These are phyloP conservation scores for Thelonectria blattea DNA, from an alignment of 2,329 filamentous ascomycete genomes.

Conservation along the genomic window DNA sequence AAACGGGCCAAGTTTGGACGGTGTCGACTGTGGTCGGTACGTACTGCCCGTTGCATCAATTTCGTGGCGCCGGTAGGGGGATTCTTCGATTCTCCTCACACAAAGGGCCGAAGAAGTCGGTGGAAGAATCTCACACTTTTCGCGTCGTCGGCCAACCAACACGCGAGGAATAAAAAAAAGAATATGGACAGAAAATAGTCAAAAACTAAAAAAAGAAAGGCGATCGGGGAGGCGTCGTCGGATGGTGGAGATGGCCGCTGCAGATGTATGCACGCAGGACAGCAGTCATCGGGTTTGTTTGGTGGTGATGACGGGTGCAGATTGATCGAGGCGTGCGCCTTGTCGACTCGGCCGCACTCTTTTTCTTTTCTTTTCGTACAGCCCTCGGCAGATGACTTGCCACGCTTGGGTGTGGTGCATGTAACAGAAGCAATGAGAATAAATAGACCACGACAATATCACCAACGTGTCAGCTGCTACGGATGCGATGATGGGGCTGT, in stretches of 20 bases:
- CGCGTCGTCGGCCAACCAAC: not conserved
- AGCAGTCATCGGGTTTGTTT: not conserved
- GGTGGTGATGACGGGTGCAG: not conserved
- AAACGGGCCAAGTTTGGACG: constrained; percentile 7
- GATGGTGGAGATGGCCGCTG: constrained; percentile 4
- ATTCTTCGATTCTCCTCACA: too few relatives aligned
- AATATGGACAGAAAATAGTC: not conserved
- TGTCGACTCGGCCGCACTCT: too few relatives aligned
- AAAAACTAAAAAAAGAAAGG: constrained; percentile 2
- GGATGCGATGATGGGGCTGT: not conserved
- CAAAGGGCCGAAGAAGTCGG: too few relatives aligned
- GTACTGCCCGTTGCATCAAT: constrained; percentile 4
- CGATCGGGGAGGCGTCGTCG: constrained; percentile 6
- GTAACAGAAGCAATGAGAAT: not conserved
- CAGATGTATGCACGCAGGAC: not conserved
- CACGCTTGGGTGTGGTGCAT: constrained; percentile 8
- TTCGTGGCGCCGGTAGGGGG: constrained; percentile 1
- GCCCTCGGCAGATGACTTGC: constrained; percentile 5
- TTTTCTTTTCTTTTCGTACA: not conserved
- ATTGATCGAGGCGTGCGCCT: too few relatives aligned
- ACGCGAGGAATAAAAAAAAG: not conserved
- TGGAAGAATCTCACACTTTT: not conserved
- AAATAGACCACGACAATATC: not conserved
- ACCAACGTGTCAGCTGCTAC: not conserved
- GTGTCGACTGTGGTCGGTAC: not conserved